Conservation (phyloP, 225 moss, liverwort and hornwort species). For the Pleurozium schreberi region DNA sequence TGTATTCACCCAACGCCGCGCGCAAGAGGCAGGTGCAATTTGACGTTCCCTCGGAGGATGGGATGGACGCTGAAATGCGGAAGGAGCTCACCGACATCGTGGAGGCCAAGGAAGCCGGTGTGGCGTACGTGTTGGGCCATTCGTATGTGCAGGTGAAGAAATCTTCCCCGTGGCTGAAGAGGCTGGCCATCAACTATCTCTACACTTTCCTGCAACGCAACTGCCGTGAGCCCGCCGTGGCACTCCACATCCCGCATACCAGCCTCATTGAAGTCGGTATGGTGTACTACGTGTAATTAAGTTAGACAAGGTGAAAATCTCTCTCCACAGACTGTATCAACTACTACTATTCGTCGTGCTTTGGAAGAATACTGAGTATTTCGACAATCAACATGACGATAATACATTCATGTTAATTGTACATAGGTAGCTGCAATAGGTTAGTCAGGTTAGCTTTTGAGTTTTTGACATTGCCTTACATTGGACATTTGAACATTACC, state of each 20-base stretch:
- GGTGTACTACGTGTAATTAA: constrained; percentile 44
- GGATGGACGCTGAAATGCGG: constrained; percentile 1
- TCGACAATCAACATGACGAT: neutral
- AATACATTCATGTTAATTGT: neutral
- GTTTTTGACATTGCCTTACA: neutral
- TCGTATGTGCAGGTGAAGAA: constrained; percentile 24
- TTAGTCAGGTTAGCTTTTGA: neutral
- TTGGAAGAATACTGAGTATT: neutral
- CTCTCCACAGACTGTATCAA: neutral
- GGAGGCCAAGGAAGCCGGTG: constrained; percentile 29
- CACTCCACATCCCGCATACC: constrained; percentile 27
- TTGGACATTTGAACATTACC: neutral
- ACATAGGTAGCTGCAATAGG: neutral
- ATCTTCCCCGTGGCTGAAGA: constrained; percentile 19
- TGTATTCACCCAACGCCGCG: neutral
- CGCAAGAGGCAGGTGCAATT: constrained; percentile 47
- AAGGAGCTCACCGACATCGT: constrained; percentile 18
- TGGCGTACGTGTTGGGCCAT: constrained; percentile 39
- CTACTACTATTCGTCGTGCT: neutral
- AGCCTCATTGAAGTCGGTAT: constrained; percentile 51
- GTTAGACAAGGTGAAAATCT: neutral
- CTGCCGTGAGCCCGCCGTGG: constrained; percentile 21
- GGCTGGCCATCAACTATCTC: constrained; percentile 18
- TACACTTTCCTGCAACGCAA: constrained; percentile 36
- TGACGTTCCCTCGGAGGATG: constrained; percentile 12